Percentiles rank a stretch among this genome's conserved stretches.
phyloP scores from a whole-genome alignment of 225 moss, liverwort and hornwort genomes.

The Pleurozium schreberi region DNA sequence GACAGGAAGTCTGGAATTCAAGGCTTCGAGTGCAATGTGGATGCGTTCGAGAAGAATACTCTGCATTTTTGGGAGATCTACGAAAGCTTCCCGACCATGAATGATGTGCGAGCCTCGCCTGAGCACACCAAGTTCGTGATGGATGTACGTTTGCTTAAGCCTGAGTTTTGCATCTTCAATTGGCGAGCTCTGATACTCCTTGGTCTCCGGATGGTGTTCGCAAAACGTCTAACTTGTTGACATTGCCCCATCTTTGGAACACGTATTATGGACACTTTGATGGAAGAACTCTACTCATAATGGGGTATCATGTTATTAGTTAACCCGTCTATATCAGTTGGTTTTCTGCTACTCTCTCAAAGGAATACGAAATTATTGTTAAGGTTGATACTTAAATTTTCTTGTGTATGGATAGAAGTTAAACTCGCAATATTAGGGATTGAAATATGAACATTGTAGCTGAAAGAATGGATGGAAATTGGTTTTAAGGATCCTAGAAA shows the following conservation, averaged over 20 bases:
- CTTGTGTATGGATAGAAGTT: background rate
- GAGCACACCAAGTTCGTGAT: slow-evolving; percentile 86
- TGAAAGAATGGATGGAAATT: background rate
- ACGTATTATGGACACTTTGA: background rate
- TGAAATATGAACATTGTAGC: background rate
- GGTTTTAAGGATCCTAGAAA: background rate
- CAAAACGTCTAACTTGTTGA: background rate
- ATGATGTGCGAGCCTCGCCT: slow-evolving; percentile 75
- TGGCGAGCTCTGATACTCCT: background rate
- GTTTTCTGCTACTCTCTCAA: background rate
- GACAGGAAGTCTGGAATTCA: slow-evolving; percentile 67
- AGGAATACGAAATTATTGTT: background rate
- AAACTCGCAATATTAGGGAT: background rate
- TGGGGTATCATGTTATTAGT: background rate
- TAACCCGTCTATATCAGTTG: background rate
- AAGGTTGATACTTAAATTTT: background rate
- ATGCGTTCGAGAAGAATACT: slow-evolving; percentile 81
- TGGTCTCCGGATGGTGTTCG: background rate
- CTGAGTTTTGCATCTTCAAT: background rate
- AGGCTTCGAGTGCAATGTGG: slow-evolving; percentile 91
- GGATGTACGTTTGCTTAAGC: slow-evolving; percentile 34
- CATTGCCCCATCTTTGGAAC: background rate
- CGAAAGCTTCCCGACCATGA: slow-evolving; percentile 76
- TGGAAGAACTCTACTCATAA: background rate
- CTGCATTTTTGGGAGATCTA: slow-evolving; percentile 96